Evolutionary conservation across 805 yeast species (phyloP).

Genomic region (Metschnikowia drakensbergensis): DNA sequence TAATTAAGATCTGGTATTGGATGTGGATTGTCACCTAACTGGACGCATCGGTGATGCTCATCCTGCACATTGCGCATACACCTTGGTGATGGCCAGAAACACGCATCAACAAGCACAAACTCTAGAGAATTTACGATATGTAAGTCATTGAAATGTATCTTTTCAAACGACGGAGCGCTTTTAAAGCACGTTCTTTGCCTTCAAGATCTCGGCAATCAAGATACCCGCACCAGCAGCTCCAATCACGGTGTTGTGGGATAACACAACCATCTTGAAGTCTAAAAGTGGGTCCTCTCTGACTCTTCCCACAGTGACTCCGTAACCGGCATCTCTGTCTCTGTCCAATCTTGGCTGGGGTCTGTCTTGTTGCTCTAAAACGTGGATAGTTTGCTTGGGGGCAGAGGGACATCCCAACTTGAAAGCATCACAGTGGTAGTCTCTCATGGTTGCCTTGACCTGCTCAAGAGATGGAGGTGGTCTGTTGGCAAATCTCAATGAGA

Average conservation of each 20-base stretch:
- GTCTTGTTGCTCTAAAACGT: constrained; percentile 84
- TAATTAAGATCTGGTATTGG: no score
- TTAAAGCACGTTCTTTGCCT: constrained; percentile 70
- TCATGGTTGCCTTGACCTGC: constrained; percentile 64
- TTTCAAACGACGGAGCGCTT: neutral
- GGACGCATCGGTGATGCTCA: neutral
- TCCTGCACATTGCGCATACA: neutral
- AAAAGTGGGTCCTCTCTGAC: constrained; percentile 89
- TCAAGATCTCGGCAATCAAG: constrained; percentile 85
- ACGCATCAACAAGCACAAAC: neutral
- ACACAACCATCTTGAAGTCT: constrained; percentile 94
- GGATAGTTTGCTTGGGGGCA: constrained; percentile 90
- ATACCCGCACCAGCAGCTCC: constrained; percentile 99
- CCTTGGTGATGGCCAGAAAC: neutral
- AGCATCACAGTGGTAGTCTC: constrained; percentile 82
- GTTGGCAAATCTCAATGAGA: constrained; percentile 76
- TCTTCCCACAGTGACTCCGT: constrained; percentile 93
- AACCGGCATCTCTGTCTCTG: constrained; percentile 91
- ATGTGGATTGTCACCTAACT: no score
- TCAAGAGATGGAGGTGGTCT: constrained; percentile 84
- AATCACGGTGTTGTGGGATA: constrained; percentile 94
- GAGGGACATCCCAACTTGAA: constrained; percentile 75
- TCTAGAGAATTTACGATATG: neutral
- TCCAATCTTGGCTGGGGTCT: constrained; percentile 98
- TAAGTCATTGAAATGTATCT: neutral